A percentile compares a stretch with the other conserved stretches of the same genome.
Conservation (phyloP, 345 rosid species). For the Fremontodendron californicum region DNA sequence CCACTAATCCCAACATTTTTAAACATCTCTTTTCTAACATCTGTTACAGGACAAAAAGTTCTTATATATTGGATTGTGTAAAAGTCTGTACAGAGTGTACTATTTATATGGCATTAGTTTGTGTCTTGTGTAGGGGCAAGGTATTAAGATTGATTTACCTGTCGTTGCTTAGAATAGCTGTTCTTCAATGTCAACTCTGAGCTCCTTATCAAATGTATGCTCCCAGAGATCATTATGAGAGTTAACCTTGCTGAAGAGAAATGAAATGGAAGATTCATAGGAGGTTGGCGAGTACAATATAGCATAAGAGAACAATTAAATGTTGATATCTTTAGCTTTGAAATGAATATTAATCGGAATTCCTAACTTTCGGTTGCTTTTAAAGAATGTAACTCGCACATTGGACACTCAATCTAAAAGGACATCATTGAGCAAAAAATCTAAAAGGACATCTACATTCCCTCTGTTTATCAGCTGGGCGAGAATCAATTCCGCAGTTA, state of each 20-base stretch:
- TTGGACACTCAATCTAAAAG: background rate
- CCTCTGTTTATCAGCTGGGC: background rate
- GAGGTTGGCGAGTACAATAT: no score
- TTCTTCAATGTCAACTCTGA: slow-evolving; percentile 18
- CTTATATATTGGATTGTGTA: no score
- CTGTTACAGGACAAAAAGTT: no score
- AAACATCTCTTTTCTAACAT: slow-evolving; percentile 44
- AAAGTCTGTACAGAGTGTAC: no score
- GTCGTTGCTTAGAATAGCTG: slow-evolving; percentile 32
- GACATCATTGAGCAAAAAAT: no score
- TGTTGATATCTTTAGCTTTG: background rate
- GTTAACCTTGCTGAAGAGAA: background rate
- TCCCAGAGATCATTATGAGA: slow-evolving; percentile 19
- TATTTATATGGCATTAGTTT: no score
- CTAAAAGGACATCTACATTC: no score
- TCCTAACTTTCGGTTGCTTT: slow-evolving; percentile 12
- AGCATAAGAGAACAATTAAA: background rate
- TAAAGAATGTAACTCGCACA: background rate
- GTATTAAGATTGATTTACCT: slow-evolving; percentile 2
- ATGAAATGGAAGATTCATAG: background rate
- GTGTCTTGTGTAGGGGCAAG: background rate
- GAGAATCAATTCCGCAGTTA: background rate
- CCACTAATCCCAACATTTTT: slow-evolving; percentile 52
- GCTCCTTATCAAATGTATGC: slow-evolving; percentile 16
- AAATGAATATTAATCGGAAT: slow-evolving; percentile 17